Percentiles rank a stretch among this genome's conserved stretches.
Evolutionary conservation across 148 eudicot genomes (phyloP).

Genomic region (Silene conica): DNA sequence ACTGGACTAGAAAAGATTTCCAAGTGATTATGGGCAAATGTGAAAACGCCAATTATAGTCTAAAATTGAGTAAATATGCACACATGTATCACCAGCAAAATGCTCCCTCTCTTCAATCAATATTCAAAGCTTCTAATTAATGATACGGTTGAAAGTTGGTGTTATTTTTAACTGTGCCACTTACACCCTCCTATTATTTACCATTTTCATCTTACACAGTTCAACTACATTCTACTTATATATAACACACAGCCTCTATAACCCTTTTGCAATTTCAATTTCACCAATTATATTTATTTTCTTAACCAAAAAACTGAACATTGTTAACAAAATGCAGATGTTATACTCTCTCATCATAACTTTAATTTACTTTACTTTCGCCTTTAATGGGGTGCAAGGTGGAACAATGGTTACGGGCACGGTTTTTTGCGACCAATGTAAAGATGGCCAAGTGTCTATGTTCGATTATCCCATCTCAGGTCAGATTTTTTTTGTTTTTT

Average conservation of each 20-base stretch:
- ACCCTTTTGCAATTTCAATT: slow-evolving; percentile 1
- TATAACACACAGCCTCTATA: not conserved
- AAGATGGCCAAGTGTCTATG: slow-evolving; percentile 73
- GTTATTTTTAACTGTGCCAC: not conserved
- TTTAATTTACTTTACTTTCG: slow-evolving; percentile 33
- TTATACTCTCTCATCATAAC: not conserved
- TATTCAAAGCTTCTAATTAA: slow-evolving; percentile 16
- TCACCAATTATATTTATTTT: not conserved
- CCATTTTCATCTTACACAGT: slow-evolving; percentile 5
- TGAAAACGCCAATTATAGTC: slow-evolving; percentile 11
- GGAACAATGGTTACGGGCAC: slow-evolving; percentile 60
- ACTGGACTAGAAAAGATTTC: too few relatives aligned
- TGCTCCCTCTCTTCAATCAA: not conserved
- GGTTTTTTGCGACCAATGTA: slow-evolving; percentile 96
- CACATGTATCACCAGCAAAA: slow-evolving; percentile 2
- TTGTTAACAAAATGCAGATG: not conserved
- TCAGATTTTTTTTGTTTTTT: slow-evolving; percentile 4
- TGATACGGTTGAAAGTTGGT: slow-evolving; percentile 32
- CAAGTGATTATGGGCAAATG: slow-evolving; percentile 2
- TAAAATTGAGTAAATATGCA: not conserved
- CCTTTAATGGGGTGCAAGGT: slow-evolving; percentile 53
- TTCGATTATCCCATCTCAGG: slow-evolving; percentile 85
- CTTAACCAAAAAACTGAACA: not conserved
- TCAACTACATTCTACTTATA: not conserved
- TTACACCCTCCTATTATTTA: slow-evolving; percentile 1